phyloP scores from a whole-genome alignment of 306 rosid species.

The Prinsepia uniflora region DNA sequence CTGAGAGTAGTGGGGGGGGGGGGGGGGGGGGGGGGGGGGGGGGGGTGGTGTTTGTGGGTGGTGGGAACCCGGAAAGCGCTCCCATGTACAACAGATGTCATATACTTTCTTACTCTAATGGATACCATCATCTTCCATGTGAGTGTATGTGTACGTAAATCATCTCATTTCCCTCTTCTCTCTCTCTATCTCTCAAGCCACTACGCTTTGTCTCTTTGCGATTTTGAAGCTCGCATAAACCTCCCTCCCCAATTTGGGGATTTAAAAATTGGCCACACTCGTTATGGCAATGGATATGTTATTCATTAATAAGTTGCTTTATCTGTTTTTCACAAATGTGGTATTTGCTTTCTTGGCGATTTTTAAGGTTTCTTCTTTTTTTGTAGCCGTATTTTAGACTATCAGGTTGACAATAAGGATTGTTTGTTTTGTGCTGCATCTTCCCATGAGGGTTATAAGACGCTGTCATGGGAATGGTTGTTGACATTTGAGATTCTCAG shows the following conservation, averaged over 20 bases:
- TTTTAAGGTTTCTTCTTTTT: background rate
- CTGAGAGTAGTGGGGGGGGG: background rate
- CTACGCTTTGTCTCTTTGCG: constrained; percentile 40
- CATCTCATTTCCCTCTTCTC: constrained; percentile 19
- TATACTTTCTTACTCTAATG: constrained; percentile 18
- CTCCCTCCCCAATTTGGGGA: constrained; percentile 14
- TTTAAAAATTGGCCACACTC: constrained; percentile 7
- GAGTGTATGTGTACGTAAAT: constrained; percentile 18
- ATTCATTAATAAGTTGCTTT: background rate
- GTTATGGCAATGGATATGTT: background rate
- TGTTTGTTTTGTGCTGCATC: background rate
- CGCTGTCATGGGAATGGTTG: background rate
- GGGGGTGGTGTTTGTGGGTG: too few species aligned
- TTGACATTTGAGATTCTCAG: background rate
- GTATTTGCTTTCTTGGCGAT: background rate
- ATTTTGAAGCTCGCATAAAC: constrained; percentile 15
- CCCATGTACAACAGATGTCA: constrained; percentile 38
- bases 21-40: too few species aligned
- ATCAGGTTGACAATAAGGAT: background rate
- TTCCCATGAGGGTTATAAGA: background rate
- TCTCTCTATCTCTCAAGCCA: constrained; percentile 18
- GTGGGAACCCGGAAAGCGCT: constrained; percentile 35
- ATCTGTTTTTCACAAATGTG: background rate
- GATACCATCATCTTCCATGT: constrained; percentile 38
- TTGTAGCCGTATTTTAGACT: background rate